Conservation (phyloP, 768 basidiomycete genomes). For the Gyrodon lividus region DNA sequence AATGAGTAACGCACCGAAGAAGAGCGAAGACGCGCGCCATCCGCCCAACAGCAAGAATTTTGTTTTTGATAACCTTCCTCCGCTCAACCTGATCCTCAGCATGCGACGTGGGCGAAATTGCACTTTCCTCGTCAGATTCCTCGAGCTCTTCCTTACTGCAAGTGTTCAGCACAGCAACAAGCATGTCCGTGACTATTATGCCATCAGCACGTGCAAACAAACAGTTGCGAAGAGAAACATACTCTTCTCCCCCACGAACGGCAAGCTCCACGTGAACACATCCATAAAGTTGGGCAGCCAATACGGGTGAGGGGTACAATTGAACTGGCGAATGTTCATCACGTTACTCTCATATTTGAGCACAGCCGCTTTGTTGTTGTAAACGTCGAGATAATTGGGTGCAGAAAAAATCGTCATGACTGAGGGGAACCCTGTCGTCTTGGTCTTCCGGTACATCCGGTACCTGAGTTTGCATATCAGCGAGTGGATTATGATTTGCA, state of each 20-base stretch:
- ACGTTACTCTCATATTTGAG: conserved; percentile 99
- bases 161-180: conserved; percentile 93
- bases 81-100: conserved; percentile 64
- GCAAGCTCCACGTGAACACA: conserved; percentile 97
- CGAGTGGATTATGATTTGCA: background rate
- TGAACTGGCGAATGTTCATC: conserved; percentile 98
- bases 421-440: conserved; percentile 96
- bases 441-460: conserved; percentile 99
- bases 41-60: conserved; percentile 95
- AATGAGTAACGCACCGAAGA: conserved; percentile 75
- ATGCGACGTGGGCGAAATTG: conserved; percentile 36
- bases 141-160: conserved; percentile 97
- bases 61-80: conserved; percentile 93
- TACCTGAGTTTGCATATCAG: conserved; percentile 49
- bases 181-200: conserved; percentile 89
- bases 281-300: conserved; percentile 99
- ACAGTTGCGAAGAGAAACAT: conserved; percentile 17
- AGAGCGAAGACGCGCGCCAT: conserved; percentile 97
- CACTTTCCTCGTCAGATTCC: conserved; percentile 55
- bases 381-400: conserved; percentile 97
- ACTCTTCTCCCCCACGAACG: conserved; percentile 99
- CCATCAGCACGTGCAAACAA: conserved; percentile 5
- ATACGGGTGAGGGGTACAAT: conserved; percentile 93
- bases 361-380: conserved; percentile 98
- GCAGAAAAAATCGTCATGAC: conserved; percentile 99